Percentiles rank a stretch among this genome's conserved stretches.
These are phyloP conservation scores for Centella asiatica DNA, from an alignment of 129 eudicot genomes.

Conservation along the genomic window DNA sequence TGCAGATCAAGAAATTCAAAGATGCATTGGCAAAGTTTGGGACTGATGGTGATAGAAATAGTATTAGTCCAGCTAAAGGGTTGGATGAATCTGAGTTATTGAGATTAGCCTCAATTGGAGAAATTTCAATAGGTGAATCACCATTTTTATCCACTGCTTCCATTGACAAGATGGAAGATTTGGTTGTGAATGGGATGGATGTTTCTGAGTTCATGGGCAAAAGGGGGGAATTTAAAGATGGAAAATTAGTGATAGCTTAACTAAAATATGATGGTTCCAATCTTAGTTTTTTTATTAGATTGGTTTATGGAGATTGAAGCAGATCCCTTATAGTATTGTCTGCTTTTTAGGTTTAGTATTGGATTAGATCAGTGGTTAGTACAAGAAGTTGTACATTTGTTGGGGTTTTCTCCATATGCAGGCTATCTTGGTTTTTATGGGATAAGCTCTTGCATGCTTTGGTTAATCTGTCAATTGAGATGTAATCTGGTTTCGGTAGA, in stretches of 20 bases:
- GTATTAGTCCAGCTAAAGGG: constrained; percentile 71
- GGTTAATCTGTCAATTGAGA: too few species aligned
- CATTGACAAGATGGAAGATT: constrained; percentile 24
- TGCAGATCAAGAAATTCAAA: constrained; percentile 91
- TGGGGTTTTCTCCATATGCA: constrained; percentile 22
- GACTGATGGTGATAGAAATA: constrained; percentile 36
- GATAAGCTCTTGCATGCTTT: too few species aligned
- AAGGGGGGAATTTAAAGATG: constrained; percentile 24
- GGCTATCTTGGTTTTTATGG: too few species aligned
- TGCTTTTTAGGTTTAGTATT: not conserved
- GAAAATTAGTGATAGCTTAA: constrained; percentile 32
- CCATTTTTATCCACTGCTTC: constrained; percentile 10
- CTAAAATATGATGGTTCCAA: constrained; percentile 10
- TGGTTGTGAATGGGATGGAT: constrained; percentile 16
- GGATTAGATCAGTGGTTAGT: not conserved
- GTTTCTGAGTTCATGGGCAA: constrained; percentile 11
- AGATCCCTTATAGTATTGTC: too few species aligned
- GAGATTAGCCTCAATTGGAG: constrained; percentile 60
- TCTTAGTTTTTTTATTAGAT: not conserved
- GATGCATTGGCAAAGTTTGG: constrained; percentile 70
- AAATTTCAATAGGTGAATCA: constrained; percentile 33
- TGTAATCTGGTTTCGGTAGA: too few species aligned
- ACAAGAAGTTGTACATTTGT: constrained; percentile 8
- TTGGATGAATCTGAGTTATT: constrained; percentile 63
- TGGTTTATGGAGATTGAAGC: too few species aligned